A percentile compares a stretch with the other conserved stretches of the same genome.
These are phyloP conservation scores for Amylocarpus encephaloides DNA, from an alignment of 2,329 filamentous ascomycete species.

Conservation along the genomic window DNA sequence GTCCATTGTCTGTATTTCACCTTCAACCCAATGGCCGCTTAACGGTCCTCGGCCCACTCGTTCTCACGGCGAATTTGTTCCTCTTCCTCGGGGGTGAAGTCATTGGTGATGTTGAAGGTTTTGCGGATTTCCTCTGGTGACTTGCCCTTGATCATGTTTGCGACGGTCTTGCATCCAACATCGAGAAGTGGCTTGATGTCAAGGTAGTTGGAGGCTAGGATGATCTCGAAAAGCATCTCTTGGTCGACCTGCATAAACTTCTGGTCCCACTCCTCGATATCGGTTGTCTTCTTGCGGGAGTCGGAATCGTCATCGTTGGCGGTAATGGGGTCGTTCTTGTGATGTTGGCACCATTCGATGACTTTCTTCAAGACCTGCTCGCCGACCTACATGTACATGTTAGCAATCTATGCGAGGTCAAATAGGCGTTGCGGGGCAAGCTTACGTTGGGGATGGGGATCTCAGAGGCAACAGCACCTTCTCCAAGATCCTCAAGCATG, in stretches of 20 bases:
- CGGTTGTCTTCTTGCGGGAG: constrained; percentile 94
- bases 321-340: constrained; percentile 80
- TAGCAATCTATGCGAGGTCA: constrained; percentile 6
- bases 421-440: constrained; percentile 5
- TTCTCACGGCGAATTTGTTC: constrained; percentile 93
- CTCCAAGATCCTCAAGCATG: constrained; percentile 89
- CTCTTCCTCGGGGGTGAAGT: constrained; percentile 98
- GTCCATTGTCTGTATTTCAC: neutral
- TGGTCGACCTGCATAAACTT: constrained; percentile 99
- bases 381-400: constrained; percentile 57
- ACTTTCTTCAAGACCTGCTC: constrained; percentile 93
- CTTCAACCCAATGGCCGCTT: constrained; percentile 27
- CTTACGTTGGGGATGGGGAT: constrained; percentile 79
- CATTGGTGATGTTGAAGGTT: constrained; percentile 99
- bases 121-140: constrained; percentile 98
- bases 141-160: constrained; percentile 99
- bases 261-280: constrained; percentile 99
- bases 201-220: constrained; percentile 95
- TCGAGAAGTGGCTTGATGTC: constrained; percentile 98
- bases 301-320: constrained; percentile 85
- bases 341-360: constrained; percentile 95
- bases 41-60: constrained; percentile 83
- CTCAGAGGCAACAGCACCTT: constrained; percentile 43
- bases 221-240: constrained; percentile 99
- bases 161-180: constrained; percentile 98